phyloP scores from a whole-genome alignment of 2,329 filamentous ascomycete genomes.

The Chaetomiaceae sp. region DNA sequence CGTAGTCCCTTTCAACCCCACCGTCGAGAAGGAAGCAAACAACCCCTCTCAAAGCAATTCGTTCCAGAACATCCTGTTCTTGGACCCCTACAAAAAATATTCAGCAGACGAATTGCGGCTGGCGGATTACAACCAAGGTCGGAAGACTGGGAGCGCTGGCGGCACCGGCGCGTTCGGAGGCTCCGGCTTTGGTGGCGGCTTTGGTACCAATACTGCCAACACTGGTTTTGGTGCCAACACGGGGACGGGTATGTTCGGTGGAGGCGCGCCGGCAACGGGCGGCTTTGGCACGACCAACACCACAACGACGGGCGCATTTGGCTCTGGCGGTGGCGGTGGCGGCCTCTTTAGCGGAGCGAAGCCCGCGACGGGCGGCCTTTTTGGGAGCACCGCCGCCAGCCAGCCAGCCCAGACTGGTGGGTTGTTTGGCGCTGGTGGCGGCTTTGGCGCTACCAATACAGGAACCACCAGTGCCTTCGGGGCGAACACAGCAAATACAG shows the following conservation, averaged over 20 bases:
- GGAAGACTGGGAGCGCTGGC: constrained; percentile 74
- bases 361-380: constrained; percentile 31
- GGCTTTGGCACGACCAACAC: constrained; percentile 28
- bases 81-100: constrained; percentile 78
- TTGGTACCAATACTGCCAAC: constrained; percentile 36
- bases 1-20: constrained; percentile 60
- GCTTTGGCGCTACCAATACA: constrained; percentile 17
- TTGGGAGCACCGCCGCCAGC: constrained; percentile 34
- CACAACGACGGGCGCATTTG: constrained; percentile 33
- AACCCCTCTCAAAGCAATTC: constrained; percentile 49
- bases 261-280: constrained; percentile 28
- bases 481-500: constrained; percentile 11
- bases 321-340: constrained; percentile 26
- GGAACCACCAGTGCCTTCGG: constrained; percentile 14
- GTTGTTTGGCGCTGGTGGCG: constrained; percentile 39
- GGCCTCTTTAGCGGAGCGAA: constrained; percentile 31
- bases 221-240: constrained; percentile 39
- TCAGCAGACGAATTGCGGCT: constrained; percentile 80
- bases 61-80: constrained; percentile 75
- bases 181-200: constrained; percentile 46
- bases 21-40: constrained; percentile 68
- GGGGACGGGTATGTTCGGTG: constrained; percentile 36
- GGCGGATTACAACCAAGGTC: constrained; percentile 82
- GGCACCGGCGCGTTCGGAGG: constrained; percentile 80
- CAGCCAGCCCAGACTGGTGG: constrained; percentile 27